Conservation (phyloP, 202 grass and related monocot genomes). For the Panicum hallii region DNA sequence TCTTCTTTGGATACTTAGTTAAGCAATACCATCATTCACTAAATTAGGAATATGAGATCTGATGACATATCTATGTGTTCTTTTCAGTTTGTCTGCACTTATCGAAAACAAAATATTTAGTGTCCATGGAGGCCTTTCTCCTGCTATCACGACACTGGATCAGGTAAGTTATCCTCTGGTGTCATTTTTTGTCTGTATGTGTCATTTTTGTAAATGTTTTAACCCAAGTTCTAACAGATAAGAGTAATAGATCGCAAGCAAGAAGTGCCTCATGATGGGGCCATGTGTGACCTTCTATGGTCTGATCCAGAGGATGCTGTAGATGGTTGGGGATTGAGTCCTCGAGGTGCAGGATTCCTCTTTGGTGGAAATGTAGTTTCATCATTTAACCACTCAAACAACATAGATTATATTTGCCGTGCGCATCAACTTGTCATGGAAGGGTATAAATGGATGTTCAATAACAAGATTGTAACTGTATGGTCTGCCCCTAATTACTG, state of each 20-base stretch:
- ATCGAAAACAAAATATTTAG: conserved; percentile 99
- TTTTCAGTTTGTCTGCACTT: conserved; percentile 93
- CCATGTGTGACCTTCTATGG: conserved; percentile 99
- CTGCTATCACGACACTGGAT: conserved; percentile 86
- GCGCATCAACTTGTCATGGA: conserved; percentile 99
- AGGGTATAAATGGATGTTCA: conserved; percentile 99
- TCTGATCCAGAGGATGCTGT: conserved; percentile 97
- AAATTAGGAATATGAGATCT: conserved; percentile 35
- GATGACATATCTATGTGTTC: conserved; percentile 14
- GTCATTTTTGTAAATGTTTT: conserved; percentile 26
- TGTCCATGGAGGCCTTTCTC: conserved; percentile 97
- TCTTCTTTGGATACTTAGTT: conserved; percentile 38
- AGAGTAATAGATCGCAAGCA: conserved; percentile 98
- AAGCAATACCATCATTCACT: conserved; percentile 32
- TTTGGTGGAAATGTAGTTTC: conserved; percentile 91
- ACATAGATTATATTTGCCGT: conserved; percentile 97
- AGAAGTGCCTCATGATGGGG: conserved; percentile 97
- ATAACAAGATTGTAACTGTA: conserved; percentile 96
- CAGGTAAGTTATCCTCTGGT: conserved; percentile 62
- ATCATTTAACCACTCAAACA: conserved; percentile 93
- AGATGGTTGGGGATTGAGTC: conserved; percentile 96
- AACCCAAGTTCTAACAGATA: conserved; percentile 61
- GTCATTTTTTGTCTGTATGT: neutral
- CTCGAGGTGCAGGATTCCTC: conserved; percentile 90
- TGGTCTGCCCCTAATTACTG: conserved; percentile 99